phyloP scores from a whole-genome alignment of 345 rosid species.

The Lenwebbia sp. region DNA sequence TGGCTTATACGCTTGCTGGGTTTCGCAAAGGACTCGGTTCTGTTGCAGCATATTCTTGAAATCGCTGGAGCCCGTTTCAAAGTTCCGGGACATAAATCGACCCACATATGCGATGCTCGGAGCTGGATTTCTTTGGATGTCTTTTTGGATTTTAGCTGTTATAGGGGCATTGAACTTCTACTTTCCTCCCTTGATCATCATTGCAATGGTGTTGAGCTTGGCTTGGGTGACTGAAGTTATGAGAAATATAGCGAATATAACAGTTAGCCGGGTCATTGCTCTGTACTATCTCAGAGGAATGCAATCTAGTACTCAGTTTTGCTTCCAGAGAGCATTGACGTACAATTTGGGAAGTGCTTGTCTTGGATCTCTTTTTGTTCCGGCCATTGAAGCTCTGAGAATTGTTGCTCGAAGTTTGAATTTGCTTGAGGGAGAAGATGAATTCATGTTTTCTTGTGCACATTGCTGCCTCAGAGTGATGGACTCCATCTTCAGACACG shows the following conservation, averaged over 20 bases:
- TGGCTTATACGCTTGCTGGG: slow-evolving; percentile 96
- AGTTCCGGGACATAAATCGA: slow-evolving; percentile 60
- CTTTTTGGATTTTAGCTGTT: slow-evolving; percentile 84
- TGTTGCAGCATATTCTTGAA: slow-evolving; percentile 47
- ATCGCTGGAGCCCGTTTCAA: slow-evolving; percentile 64
- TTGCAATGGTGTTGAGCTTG: slow-evolving; percentile 45
- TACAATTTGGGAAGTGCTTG: slow-evolving; percentile 91
- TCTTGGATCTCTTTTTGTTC: slow-evolving; percentile 86
- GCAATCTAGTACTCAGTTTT: slow-evolving; percentile 71
- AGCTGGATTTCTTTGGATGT: slow-evolving; percentile 94
- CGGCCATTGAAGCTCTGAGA: slow-evolving; percentile 80
- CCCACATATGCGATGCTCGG: slow-evolving; percentile 83
- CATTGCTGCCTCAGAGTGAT: slow-evolving; percentile 83
- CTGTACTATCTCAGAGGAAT: slow-evolving; percentile 84
- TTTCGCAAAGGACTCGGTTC: slow-evolving; percentile 45
- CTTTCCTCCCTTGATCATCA: slow-evolving; percentile 42
- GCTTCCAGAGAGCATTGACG: slow-evolving; percentile 86
- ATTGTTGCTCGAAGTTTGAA: slow-evolving; percentile 75
- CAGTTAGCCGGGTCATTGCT: slow-evolving; percentile 68
- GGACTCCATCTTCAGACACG: slow-evolving; percentile 63
- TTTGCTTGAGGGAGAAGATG: slow-evolving; percentile 95
- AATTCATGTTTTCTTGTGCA: slow-evolving; percentile 99
- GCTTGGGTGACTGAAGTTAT: slow-evolving; percentile 87
- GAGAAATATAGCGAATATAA: slow-evolving; percentile 84
- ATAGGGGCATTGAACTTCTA: slow-evolving; percentile 77